Conservation (phyloP, 2,329 filamentous ascomycete species). For the Pseudocercospora musae region DNA sequence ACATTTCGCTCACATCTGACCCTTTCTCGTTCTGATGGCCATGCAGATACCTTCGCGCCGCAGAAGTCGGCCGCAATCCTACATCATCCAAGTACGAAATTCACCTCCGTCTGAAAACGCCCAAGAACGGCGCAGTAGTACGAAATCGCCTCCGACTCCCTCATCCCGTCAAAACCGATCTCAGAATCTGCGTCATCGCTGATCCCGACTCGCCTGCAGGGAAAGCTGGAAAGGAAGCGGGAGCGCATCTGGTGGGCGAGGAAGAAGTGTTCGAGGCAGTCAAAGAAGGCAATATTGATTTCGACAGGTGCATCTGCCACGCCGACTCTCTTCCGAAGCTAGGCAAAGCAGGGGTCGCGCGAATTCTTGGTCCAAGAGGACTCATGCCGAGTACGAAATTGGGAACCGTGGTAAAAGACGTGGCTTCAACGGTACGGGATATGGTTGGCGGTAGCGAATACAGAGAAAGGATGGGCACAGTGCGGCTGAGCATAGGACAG, state of each 20-base stretch:
- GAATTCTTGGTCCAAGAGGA: slow-evolving; percentile 80
- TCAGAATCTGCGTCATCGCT: slow-evolving; percentile 86
- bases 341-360: slow-evolving; percentile 75
- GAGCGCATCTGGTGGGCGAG: slow-evolving; percentile 80
- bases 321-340: slow-evolving; percentile 71
- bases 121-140: slow-evolving; percentile 81
- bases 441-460: slow-evolving; percentile 84
- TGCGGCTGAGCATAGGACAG: slow-evolving; percentile 88
- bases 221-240: slow-evolving; percentile 69
- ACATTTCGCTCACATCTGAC: neutral
- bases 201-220: slow-evolving; percentile 74
- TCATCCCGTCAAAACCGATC: slow-evolving; percentile 82
- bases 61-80: slow-evolving; percentile 80
- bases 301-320: slow-evolving; percentile 88
- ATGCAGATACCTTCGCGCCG: slow-evolving; percentile 80
- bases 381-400: slow-evolving; percentile 89
- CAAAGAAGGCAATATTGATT: slow-evolving; percentile 71
- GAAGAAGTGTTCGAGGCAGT: slow-evolving; percentile 80
- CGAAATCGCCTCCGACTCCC: slow-evolving; percentile 86
- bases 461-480: slow-evolving; percentile 77
- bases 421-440: slow-evolving; percentile 70
- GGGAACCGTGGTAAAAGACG: slow-evolving; percentile 82
- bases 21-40: slow-evolving; percentile 1
- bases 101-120: slow-evolving; percentile 74
- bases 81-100: slow-evolving; percentile 81